Evolutionary conservation across 2,329 filamentous ascomycete species (phyloP).

Genomic region (Beauveria asiatica): DNA sequence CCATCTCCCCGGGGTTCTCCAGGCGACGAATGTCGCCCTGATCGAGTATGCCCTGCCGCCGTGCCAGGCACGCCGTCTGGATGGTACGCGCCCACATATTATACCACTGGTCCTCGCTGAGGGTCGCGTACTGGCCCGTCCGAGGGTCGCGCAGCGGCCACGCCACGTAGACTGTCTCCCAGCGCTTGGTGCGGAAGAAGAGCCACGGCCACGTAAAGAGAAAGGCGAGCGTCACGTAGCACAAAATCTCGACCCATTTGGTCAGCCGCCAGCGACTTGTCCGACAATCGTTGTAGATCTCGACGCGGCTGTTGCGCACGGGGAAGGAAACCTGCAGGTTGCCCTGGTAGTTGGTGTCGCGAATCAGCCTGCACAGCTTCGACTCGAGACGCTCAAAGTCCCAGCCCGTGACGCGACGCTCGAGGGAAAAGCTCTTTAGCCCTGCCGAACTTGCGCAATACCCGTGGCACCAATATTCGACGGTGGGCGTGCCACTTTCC

Average conservation of each 20-base stretch:
- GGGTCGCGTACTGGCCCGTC: constrained; percentile 37
- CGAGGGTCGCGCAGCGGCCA: constrained; percentile 36
- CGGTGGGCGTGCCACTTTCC: constrained; percentile 24
- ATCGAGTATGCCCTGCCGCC: constrained; percentile 46
- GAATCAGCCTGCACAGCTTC: constrained; percentile 48
- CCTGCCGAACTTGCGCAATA: constrained; percentile 51
- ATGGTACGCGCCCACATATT: constrained; percentile 55
- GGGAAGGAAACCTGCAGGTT: constrained; percentile 51
- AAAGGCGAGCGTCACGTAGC: constrained; percentile 59
- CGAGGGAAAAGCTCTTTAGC: constrained; percentile 48
- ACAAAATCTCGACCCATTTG: constrained; percentile 54
- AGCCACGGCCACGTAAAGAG: constrained; percentile 64
- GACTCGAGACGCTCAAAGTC: constrained; percentile 45
- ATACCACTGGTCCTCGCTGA: constrained; percentile 53
- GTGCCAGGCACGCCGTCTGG: constrained; percentile 47
- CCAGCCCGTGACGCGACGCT: constrained; percentile 49
- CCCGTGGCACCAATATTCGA: constrained; percentile 56
- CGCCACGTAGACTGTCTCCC: constrained; percentile 52
- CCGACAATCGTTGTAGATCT: constrained; percentile 54
- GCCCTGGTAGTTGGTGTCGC: constrained; percentile 60
- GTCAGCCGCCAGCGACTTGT: constrained; percentile 59
- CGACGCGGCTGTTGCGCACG: constrained; percentile 44
- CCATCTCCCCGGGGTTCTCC: constrained; percentile 11
- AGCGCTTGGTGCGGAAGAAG: constrained; percentile 58
- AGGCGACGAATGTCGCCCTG: constrained; percentile 46